Base-by-base conservation (phyloP, 352 stramenopile species). In the Aphanomyces astaci region DNA sequence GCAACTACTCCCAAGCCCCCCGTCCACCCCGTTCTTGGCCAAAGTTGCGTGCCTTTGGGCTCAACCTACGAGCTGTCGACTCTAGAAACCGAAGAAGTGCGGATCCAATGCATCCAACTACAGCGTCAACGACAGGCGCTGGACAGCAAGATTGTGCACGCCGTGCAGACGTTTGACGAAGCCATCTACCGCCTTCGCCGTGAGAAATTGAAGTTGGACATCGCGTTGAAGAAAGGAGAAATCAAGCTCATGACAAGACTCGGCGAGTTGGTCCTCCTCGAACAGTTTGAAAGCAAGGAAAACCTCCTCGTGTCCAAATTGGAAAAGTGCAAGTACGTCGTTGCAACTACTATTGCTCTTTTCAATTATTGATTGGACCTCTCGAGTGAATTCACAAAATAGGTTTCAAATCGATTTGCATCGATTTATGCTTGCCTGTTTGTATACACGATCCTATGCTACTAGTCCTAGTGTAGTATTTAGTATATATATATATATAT, bases 261-360 rank as follows among this genome's bases (percentile, higher is more conserved):
- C 17, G 84, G 88, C 56, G 93, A 98, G 63, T 73, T 97, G 25
- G 74, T 79, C 36, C 73, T 98, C 30, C 80, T 98, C 2, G 85
- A 96, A 69, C 86, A 93, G 31, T 96, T 97, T 63, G 92, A 97
- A 66, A 88, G 75, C 64, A 93, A 93, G 64, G 92, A 98, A 65
- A 92, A 84, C 52, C 66, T 94, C 30, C 69, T 98, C 63, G 88
- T 77, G 46, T 84, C 75, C 7, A 97, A 97, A 62, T 76, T 96
- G 33, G 79, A 95, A 27, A 90, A 89, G 68, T 91, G 76, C 70
- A 83, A 84, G 60, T 72, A 72, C 22, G 43, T 7, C 10, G 33
- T 27, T 22, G 5, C n/a, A n/a, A n/a, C n/a, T n/a, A n/a, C n/a
- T n/a, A n/a, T n/a, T n/a, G n/a, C n/a, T n/a, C n/a, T n/a, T n/a